A percentile compares a stretch with the other conserved stretches of the same genome.
Evolutionary conservation across 2,329 filamentous ascomycete genomes (phyloP).

Genomic region (Davidsoniella neocaledoniae): DNA sequence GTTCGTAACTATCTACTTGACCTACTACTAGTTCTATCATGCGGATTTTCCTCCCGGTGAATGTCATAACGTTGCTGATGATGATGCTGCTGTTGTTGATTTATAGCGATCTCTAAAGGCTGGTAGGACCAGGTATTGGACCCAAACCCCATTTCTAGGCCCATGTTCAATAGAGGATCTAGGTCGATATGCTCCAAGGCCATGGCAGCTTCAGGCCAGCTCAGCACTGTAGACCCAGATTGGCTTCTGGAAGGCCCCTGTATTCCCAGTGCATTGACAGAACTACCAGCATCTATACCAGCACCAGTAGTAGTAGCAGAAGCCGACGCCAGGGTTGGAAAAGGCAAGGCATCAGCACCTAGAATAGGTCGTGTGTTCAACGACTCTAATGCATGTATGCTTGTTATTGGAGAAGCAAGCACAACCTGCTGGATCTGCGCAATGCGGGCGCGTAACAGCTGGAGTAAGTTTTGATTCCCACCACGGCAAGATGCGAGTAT

Average conservation of each 20-base stretch:
- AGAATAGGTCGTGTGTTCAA: no score
- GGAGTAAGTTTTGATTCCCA: constrained; percentile 25
- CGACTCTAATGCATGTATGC: background rate
- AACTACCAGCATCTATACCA: background rate
- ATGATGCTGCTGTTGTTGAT: background rate
- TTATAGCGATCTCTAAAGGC: background rate
- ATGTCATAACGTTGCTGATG: background rate
- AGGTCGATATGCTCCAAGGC: constrained; percentile 1
- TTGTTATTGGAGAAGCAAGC: background rate
- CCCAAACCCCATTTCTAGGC: background rate
- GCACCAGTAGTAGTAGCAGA: background rate
- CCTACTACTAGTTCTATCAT: background rate
- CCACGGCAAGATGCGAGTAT: constrained; percentile 26
- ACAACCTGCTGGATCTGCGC: constrained; percentile 12
- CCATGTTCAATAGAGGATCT: constrained; percentile 2
- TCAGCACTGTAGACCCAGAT: background rate
- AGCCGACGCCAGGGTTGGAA: background rate
- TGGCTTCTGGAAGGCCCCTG: background rate
- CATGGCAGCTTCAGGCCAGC: constrained; percentile 1
- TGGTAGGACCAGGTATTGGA: background rate
- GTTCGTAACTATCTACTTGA: background rate
- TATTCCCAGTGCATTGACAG: background rate
- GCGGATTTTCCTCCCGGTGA: no score
- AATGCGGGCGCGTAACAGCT: constrained; percentile 20
- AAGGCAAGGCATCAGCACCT: no score